Conservation (phyloP, 257 asterid species). For the Solanum pinnatisectum region DNA sequence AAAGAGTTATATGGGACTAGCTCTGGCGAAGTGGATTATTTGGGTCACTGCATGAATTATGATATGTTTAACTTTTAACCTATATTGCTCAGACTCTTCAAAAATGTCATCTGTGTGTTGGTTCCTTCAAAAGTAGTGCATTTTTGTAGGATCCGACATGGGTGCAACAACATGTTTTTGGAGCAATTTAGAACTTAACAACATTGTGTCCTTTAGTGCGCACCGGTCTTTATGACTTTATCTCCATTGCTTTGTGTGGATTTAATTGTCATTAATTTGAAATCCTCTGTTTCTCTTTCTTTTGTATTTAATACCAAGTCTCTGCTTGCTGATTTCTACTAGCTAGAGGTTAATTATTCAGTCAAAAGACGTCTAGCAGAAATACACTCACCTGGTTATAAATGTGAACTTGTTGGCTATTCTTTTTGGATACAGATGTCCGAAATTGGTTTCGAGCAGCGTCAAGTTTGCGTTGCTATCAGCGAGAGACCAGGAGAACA, state of each 20-base stretch:
- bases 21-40: background rate
- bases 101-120: background rate
- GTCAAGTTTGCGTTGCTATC: slow-evolving; percentile 48
- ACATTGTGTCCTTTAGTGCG: background rate
- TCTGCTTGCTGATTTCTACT: too few species aligned
- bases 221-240: background rate
- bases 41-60: background rate
- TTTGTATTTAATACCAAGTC: background rate
- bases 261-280: background rate
- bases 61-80: background rate
- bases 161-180: background rate
- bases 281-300: background rate
- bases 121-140: background rate
- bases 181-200: background rate
- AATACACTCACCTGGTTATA: background rate
- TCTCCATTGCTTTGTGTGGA: background rate
- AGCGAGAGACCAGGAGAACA: background rate
- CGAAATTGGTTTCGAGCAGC: slow-evolving; percentile 44
- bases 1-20: background rate
- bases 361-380: background rate
- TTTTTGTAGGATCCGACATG: background rate
- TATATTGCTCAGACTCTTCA: background rate
- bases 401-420: background rate
- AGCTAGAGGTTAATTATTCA: too few species aligned
- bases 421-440: slow-evolving; percentile 22